Base-by-base conservation (phyloP, 2,329 filamentous ascomycete species). In the Colletotrichum theobromicola region DNA sequence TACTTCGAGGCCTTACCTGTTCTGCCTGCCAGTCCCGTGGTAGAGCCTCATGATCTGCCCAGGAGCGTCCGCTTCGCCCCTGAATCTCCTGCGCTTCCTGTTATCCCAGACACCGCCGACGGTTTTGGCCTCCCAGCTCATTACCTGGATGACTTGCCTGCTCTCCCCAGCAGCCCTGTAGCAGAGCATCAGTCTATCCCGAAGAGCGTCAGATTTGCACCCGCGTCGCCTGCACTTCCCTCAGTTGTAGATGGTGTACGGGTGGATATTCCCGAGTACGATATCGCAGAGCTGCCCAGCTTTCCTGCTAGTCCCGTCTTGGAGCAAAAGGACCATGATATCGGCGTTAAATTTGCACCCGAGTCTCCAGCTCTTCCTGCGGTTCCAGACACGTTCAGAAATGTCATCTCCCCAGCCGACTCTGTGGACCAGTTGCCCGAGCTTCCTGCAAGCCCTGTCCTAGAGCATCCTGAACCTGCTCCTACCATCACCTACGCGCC, bases 391-490 rank as follows among this genome's bases (percentile, higher is more conserved):
- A 18, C 42, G 26, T 12, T 24, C 12, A 21, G n/a, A 28, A 32
- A 57, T 15, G 4, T 60, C 10, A 42, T 42, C 24, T 28, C 42
- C 21, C 37, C 58, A 4, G 57, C 62, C 26, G 21, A 61, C 21
- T 46, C 72, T 13, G 18, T 72, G 18, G 67, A 58, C 10, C 46
- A 76, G n/a, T 37, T 77, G 28, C 75, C 74, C 16, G 55, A 61
- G 28, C 80, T 74, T 28, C 72, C 18, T 24, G 67, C 24, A 65
- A 76, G 62, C 69, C 77, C 34, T 34, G 32, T 28, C 42, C 21
- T 30, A 18, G 55, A 78, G 15, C 72, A 78, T 5, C 42, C 21
- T 50, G 42, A 21, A 50, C 42, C 42, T 50, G n/a, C 24, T 18
- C 13, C 60, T 62, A 2, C 10, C 34, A 16, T 28, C 32, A 37